Evolutionary conservation across 1,139 yeast species (phyloP), one percentile per base, ranked within the genome.

Genomic region (Geotrichum histeridarum): DNA sequence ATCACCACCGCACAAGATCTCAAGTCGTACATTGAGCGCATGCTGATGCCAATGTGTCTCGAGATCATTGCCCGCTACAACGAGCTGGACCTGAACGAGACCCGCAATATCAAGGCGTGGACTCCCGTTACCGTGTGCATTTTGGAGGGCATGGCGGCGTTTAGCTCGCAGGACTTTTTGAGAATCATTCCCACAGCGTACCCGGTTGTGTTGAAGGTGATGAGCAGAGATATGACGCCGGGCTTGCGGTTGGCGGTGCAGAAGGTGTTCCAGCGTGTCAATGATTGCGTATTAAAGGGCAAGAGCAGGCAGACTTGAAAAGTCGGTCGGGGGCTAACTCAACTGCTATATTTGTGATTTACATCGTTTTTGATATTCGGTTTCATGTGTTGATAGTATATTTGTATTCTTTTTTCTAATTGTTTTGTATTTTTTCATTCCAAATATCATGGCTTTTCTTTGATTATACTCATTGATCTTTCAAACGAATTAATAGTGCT

Each of bases 71-170:
- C 78, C 54, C 80, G 93, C 55, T 91, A 82, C 68, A 78, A 84
- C 38, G 78, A 78, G 9, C 77, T 90, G 61, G 95, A 88, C 61
- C 74, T 80, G 42, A 81, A 83, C 50, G 76, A 90, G 70, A 88
- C 84, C 60, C 79, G 95, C 63, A 87, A 87, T 67, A 82, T 91
- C 45, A 76, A 80, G 27, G 85, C 95, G 3, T 86, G 97, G 94
- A 79, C 86, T 64, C 98, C 98, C 0, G 97, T 93, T 22, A 87
- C 91, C 44, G 84, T 87, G 42, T 95, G 88, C 65, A 85, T 93
- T 36, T 74, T 84, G 60, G 91, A 86, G 67, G 96, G 96, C 4
- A 86, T 84, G 64, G 79, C 81, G 48, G 88, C 83, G 64, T 78
- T 93, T 61, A 87, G 85, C 61, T 87, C 84, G 48, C 80, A 72